Conservation (phyloP, 305 asterid genomes). For the Lippia alba region DNA sequence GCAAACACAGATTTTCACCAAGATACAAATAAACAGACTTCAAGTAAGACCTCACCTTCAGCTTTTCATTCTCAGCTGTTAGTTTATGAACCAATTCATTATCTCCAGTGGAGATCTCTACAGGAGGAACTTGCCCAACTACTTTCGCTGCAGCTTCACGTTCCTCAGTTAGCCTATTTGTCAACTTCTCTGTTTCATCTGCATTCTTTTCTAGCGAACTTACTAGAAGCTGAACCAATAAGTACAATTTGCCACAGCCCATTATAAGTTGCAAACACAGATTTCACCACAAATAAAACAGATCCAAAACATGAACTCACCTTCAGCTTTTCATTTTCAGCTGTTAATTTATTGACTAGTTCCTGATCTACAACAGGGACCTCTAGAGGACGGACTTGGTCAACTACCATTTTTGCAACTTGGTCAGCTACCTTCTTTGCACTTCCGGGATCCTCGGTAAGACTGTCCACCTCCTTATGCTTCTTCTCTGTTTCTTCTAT, state of each 20-base stretch:
- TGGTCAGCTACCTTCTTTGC: conserved; percentile 36
- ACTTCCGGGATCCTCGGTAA: conserved; percentile 56
- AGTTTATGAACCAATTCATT: conserved; percentile 59
- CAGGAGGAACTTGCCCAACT: too few species aligned
- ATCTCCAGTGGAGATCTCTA: conserved; percentile 38
- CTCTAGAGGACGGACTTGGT: conserved; percentile 36
- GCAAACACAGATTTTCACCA: conserved; percentile 30
- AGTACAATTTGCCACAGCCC: conserved; percentile 31
- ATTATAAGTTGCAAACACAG: conserved; percentile 32
- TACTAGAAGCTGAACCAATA: conserved; percentile 11
- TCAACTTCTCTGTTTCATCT: too few species aligned
- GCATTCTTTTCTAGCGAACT: conserved; percentile 62
- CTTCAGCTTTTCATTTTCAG: conserved; percentile 85
- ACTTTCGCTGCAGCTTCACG: conserved; percentile 27
- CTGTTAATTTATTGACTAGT: conserved; percentile 55
- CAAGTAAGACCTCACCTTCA: conserved; percentile 58
- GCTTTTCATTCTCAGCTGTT: conserved; percentile 75
- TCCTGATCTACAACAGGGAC: conserved; percentile 58
- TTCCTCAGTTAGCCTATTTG: conserved; percentile 55
- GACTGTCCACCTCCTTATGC: conserved; percentile 65
- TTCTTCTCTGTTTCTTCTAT: conserved; percentile 76
- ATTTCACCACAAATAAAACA: conserved; percentile 28
- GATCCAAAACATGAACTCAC: conserved; percentile 40
- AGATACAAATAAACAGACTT: conserved; percentile 17
- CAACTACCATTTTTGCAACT: conserved; percentile 27